These are phyloP conservation scores for Arthrobotrys sinensis DNA, from an alignment of 2,329 filamentous ascomycete species.

Conservation along the genomic window DNA sequence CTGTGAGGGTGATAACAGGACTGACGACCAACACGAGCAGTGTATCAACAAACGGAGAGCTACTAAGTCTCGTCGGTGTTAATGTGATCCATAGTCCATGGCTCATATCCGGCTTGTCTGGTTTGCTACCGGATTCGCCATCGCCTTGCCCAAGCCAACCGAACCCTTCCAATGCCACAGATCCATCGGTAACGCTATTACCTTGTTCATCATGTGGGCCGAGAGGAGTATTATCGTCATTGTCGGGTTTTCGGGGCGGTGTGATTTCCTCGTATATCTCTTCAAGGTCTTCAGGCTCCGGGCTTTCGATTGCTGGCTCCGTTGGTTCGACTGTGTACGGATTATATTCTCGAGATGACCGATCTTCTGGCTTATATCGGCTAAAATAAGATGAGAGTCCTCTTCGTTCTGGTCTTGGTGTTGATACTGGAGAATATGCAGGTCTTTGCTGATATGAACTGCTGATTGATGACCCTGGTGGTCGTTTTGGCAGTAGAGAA, in stretches of 20 bases:
- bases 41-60: conserved; percentile 95
- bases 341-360: conserved; percentile 15
- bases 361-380: conserved; percentile 4
- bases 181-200: conserved; percentile 57
- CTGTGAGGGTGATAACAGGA: conserved; percentile 89
- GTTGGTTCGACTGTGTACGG: conserved; percentile 4
- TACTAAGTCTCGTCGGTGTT: conserved; percentile 87
- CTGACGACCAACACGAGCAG: conserved; percentile 96
- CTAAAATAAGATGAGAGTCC: conserved; percentile 41
- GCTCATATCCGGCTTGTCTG: conserved; percentile 67
- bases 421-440: conserved; percentile 29
- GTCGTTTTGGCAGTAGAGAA: conserved; percentile 72
- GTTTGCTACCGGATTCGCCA: conserved; percentile 24
- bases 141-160: conserved; percentile 52
- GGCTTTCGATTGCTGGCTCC: conserved; percentile 17
- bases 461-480: conserved; percentile 36
- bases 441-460: conserved; percentile 26
- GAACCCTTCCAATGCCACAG: conserved; percentile 55
- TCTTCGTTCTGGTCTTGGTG: conserved; percentile 17
- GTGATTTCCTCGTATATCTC: conserved; percentile 26
- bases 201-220: conserved; percentile 59
- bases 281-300: conserved; percentile 23
- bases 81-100: conserved; percentile 97
- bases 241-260: conserved; percentile 5
- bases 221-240: conserved; percentile 35